Evolutionary conservation across 768 basidiomycete species (phyloP).

Genomic region (Paxillus ammoniavirescens): DNA sequence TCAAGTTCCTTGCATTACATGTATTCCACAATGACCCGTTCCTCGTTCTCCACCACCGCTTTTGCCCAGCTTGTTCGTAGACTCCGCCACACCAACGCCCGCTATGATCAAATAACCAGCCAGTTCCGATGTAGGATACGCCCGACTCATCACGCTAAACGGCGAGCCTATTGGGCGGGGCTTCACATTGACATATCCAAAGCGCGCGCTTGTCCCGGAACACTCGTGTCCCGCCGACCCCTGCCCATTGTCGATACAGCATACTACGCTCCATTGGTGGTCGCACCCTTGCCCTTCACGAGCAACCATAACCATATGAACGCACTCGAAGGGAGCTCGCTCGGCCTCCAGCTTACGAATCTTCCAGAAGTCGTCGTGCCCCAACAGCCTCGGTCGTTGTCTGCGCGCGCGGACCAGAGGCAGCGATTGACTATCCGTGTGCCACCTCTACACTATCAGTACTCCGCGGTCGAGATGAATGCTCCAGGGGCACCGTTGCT

Average conservation of each 20-base stretch:
- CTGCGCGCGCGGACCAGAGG: neutral
- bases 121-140: slow-evolving; percentile 33
- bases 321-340: neutral
- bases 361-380: slow-evolving; percentile 2
- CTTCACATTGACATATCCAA: slow-evolving; percentile 43
- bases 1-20: neutral
- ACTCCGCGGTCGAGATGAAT: neutral
- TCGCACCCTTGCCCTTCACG: neutral
- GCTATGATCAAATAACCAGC: slow-evolving; percentile 38
- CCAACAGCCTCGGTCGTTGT: neutral
- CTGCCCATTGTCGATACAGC: slow-evolving; percentile 36
- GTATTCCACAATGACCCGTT: slow-evolving; percentile 19
- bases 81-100: slow-evolving; percentile 44
- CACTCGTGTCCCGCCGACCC: slow-evolving; percentile 39
- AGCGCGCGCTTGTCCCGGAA: slow-evolving; percentile 40
- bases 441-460: slow-evolving; percentile 1
- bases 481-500: slow-evolving; percentile 27
- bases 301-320: neutral
- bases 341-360: slow-evolving; percentile 1
- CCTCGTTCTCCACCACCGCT: slow-evolving; percentile 20
- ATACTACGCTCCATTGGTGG: neutral
- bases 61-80: slow-evolving; percentile 38
- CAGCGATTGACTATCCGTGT: slow-evolving; percentile 3
- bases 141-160: slow-evolving; percentile 47
- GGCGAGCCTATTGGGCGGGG: slow-evolving; percentile 42